A percentile compares a stretch with the other conserved stretches of the same genome.
These are phyloP conservation scores for Polychytrium aggregatum DNA, from an alignment of 192 early-diverging fungal genomes.

Conservation along the genomic window DNA sequence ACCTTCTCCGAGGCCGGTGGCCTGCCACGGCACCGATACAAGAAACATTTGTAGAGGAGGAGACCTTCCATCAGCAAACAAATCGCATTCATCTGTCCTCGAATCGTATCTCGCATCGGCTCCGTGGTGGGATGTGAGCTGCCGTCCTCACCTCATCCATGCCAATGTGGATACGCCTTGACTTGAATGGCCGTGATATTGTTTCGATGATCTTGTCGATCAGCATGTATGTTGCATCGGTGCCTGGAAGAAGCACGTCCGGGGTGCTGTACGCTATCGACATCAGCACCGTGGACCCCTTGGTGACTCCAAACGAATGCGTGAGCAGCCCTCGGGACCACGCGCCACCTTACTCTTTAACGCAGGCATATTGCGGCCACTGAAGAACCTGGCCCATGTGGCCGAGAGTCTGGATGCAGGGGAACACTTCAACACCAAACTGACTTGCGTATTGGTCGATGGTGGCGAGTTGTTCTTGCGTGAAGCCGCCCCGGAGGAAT, in stretches of 20 bases:
- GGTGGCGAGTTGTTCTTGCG: conserved; percentile 53
- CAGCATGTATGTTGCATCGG: conserved; percentile 68
- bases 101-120: no score
- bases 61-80: no score
- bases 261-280: conserved; percentile 28
- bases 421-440: conserved; percentile 68
- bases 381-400: conserved; percentile 83
- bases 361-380: conserved; percentile 67
- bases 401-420: conserved; percentile 84
- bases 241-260: conserved; percentile 62
- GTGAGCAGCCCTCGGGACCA: no score
- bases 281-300: not conserved
- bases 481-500: conserved; percentile 61
- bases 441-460: conserved; percentile 71
- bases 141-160: conserved; percentile 68
- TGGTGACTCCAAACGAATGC: conserved; percentile 1
- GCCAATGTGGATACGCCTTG: conserved; percentile 74
- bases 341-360: conserved; percentile 50
- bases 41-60: no score
- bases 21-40: no score
- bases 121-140: no score
- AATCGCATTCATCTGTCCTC: no score
- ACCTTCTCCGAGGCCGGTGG: conserved; percentile 76
- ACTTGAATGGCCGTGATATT: conserved; percentile 55
- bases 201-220: conserved; percentile 62